Evolutionary conservation across 2,329 filamentous ascomycete species (phyloP).

Genomic region (Pseudonectria buxi): DNA sequence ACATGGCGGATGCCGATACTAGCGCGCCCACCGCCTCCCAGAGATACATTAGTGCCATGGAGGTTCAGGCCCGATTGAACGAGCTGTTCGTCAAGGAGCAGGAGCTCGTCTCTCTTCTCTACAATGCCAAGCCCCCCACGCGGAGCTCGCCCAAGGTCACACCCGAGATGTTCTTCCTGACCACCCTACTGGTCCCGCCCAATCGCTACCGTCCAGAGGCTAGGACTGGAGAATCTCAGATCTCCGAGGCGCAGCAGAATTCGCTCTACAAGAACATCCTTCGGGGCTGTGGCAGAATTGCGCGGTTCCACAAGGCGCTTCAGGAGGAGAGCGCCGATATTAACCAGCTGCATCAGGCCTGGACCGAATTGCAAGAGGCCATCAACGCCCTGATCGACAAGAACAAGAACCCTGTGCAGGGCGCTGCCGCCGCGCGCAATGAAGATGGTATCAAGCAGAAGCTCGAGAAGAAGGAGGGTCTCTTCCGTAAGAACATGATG

Average conservation of each 20-base stretch:
- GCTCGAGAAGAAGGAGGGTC: conserved; percentile 95
- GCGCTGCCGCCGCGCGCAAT: conserved; percentile 67
- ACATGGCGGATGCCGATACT: conserved; percentile 26
- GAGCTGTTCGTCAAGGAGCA: conserved; percentile 83
- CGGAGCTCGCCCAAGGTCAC: conserved; percentile 53
- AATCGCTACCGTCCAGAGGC: conserved; percentile 89
- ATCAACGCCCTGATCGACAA: conserved; percentile 93
- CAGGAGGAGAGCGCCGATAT: conserved; percentile 44
- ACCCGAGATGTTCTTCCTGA: conserved; percentile 91
- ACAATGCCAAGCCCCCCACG: conserved; percentile 62
- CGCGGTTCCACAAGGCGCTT: conserved; percentile 56
- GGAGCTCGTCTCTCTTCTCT: conserved; percentile 77
- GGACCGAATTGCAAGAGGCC: conserved; percentile 75
- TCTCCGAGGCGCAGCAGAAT: conserved; percentile 86
- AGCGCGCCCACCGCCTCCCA: conserved; percentile 36
- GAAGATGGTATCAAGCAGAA: conserved; percentile 97
- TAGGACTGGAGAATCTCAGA: conserved; percentile 68
- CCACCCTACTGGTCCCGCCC: conserved; percentile 79
- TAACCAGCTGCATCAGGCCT: conserved; percentile 71
- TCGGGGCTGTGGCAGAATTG: conserved; percentile 64
- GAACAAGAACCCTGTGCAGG: conserved; percentile 76
- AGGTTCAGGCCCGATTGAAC: conserved; percentile 71
- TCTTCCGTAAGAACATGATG: conserved; percentile 99
- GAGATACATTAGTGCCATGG: conserved; percentile 73
- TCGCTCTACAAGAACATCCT: conserved; percentile 80